Percentiles rank a stretch among this genome's conserved stretches.
Evolutionary conservation across 257 asterid species (phyloP).

Genomic region (Lavandula angustifolia): DNA sequence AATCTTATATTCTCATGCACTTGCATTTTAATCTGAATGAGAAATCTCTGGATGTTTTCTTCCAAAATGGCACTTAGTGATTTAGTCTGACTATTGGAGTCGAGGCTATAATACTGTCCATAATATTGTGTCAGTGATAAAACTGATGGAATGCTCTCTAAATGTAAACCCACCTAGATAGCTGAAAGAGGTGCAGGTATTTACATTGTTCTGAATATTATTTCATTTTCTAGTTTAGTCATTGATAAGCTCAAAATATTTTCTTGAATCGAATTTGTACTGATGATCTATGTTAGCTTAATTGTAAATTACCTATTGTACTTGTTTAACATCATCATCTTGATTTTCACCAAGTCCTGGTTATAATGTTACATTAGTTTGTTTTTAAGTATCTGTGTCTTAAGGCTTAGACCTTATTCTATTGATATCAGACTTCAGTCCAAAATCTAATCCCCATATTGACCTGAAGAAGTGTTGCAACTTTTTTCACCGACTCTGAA

Average conservation of each 20-base stretch:
- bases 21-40: constrained; percentile 20
- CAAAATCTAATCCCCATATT: background rate
- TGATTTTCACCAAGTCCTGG: constrained; percentile 11
- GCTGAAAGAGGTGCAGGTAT: constrained; percentile 2
- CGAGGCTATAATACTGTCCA: constrained; percentile 8
- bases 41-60: constrained; percentile 7
- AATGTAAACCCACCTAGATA: background rate
- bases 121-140: constrained; percentile 3
- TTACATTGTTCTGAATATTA: background rate
- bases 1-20: background rate
- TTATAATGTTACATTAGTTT: background rate
- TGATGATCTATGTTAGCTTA: background rate
- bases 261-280: background rate
- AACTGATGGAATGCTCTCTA: background rate
- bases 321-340: constrained; percentile 9
- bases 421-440: background rate
- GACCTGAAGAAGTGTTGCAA: constrained; percentile 5
- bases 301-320: constrained; percentile 5
- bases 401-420: background rate
- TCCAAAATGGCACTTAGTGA: constrained; percentile 19
- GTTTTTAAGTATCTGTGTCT: background rate
- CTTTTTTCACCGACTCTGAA: background rate
- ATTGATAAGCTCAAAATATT: background rate
- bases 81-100: constrained; percentile 5
- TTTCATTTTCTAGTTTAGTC: background rate